Evolutionary conservation across 139 green algal species (phyloP).

Genomic region (Chlamydomonas sp.): DNA sequence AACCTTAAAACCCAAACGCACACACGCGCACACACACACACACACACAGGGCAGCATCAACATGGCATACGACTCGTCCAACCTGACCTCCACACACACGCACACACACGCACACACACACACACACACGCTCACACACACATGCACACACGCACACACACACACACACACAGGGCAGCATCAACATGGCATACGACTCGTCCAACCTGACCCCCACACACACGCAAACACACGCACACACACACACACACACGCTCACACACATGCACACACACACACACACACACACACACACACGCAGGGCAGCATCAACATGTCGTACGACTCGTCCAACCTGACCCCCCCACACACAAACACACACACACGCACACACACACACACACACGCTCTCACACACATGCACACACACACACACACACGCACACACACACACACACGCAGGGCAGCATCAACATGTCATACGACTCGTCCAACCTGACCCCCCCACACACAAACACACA

Average conservation of each 20-base stretch:
- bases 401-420: neutral
- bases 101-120: conserved; percentile 8
- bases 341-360: neutral
- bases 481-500: too few species aligned
- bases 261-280: conserved; percentile 8
- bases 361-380: neutral
- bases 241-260: conserved; percentile 22
- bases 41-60: conserved; percentile 36
- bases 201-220: too few species aligned
- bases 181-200: too few species aligned
- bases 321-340: too few species aligned
- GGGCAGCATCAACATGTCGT: too few species aligned
- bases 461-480: too few species aligned
- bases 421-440: neutral
- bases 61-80: conserved; percentile 63
- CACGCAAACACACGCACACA: conserved; percentile 17
- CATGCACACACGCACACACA: conserved; percentile 6
- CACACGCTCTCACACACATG: neutral
- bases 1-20: neutral
- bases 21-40: neutral
- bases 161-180: neutral
- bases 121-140: conserved; percentile 13
- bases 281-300: neutral
- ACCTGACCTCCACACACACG: conserved; percentile 78
- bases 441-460: too few species aligned